These are phyloP conservation scores for Nakaseomyces uthaithaninus DNA, from an alignment of 1,139 yeast species.

Conservation along the genomic window DNA sequence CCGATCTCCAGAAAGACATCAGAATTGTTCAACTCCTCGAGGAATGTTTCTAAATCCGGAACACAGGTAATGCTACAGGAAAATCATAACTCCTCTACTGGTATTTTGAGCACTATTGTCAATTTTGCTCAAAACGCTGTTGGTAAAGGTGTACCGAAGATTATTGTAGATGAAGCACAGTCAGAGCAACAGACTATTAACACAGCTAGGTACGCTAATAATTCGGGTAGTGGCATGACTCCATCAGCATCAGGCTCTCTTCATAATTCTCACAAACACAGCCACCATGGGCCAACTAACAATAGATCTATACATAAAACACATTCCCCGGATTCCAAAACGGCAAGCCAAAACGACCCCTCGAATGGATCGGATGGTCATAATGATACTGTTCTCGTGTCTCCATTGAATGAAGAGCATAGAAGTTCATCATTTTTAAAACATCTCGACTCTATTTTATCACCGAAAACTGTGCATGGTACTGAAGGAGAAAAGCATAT, in stretches of 20 bases:
- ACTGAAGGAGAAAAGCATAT: not conserved
- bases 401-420: constrained; percentile 12
- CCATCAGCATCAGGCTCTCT: not conserved
- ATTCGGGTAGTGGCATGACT: not conserved
- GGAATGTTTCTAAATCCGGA: constrained; percentile 2
- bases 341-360: not conserved
- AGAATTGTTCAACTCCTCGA: constrained; percentile 1
- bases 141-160: constrained; percentile 18
- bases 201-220: not conserved
- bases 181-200: constrained; percentile 8
- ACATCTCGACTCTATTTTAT: constrained; percentile 32
- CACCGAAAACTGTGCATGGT: constrained; percentile 13
- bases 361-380: not conserved
- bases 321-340: not conserved
- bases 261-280: not conserved
- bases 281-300: not conserved
- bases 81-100: constrained; percentile 11
- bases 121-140: constrained; percentile 24
- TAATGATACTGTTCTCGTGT: constrained; percentile 16
- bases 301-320: not conserved
- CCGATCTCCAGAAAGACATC: constrained; percentile 3
- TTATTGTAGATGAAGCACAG: constrained; percentile 12
- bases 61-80: constrained; percentile 1
- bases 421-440: constrained; percentile 31
- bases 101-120: constrained; percentile 17